Percentiles rank a stretch among this genome's conserved stretches.
phyloP scores from a whole-genome alignment of 108 stramenopile genomes.

The Aurantiochytrium sp. region DNA sequence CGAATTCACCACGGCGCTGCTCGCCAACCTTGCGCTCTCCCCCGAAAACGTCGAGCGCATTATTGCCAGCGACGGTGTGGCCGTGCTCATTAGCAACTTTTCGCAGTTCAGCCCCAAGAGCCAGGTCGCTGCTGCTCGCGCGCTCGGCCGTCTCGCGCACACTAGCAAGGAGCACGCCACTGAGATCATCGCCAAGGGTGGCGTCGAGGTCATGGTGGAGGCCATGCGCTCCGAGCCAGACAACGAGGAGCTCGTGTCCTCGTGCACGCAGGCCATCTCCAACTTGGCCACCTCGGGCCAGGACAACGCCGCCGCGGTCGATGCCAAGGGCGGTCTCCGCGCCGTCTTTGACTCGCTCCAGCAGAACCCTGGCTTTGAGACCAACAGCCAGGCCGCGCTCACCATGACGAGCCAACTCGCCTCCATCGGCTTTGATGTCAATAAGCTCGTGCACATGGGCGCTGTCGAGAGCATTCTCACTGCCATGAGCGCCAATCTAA shows the following conservation, averaged over 20 bases:
- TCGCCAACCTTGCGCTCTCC: slow-evolving; percentile 17
- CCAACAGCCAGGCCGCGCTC: not conserved
- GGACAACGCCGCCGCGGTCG: not conserved
- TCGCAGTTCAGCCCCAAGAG: not conserved
- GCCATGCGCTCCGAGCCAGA: not conserved
- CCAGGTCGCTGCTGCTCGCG: not conserved
- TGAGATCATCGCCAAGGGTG: not conserved
- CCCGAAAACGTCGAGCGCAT: slow-evolving; percentile 17
- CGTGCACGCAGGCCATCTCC: not conserved
- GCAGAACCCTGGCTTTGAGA: not conserved
- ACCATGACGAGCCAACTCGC: slow-evolving; percentile 5
- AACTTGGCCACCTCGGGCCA: slow-evolving; percentile 10
- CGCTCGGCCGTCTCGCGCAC: slow-evolving; percentile 19
- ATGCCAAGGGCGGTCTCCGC: not conserved
- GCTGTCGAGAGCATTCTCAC: not conserved
- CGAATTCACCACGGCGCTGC: slow-evolving; percentile 14
- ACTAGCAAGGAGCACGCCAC: not conserved
- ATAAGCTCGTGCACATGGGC: not conserved
- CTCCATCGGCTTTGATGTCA: not conserved
- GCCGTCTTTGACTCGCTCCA: not conserved
- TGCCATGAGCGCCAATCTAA: not conserved
- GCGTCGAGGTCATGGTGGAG: slow-evolving; percentile 8
- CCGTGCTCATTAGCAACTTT: not conserved
- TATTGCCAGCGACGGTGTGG: not conserved
- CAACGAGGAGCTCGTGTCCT: not conserved